A percentile compares a stretch with the other conserved stretches of the same genome.
Conservation (phyloP, 805 yeast species). For the Danielia oregonensis region DNA sequence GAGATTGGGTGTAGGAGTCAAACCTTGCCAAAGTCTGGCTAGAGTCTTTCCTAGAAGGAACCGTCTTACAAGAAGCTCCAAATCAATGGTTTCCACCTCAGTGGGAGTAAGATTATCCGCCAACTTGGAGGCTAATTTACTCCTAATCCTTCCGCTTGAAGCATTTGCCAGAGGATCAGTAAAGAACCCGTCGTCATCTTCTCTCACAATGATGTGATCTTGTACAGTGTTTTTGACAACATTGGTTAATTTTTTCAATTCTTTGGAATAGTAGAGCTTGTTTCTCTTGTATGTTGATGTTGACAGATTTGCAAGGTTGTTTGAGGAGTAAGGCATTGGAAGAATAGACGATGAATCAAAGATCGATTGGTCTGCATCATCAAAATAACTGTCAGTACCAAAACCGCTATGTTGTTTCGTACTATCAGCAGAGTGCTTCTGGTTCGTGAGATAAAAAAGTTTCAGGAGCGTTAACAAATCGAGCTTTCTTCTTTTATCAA, state of each 20-base stretch:
- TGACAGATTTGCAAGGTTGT: conserved; percentile 2
- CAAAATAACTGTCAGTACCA: conserved; percentile 9
- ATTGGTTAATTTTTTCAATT: conserved; percentile 50
- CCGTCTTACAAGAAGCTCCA: conserved; percentile 30
- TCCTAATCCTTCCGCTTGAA: conserved; percentile 28
- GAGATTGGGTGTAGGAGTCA: not conserved
- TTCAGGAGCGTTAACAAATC: conserved; percentile 52
- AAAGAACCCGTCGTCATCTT: conserved; percentile 14
- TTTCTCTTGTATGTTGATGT: conserved; percentile 21
- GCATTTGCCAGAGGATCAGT: conserved; percentile 13
- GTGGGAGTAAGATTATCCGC: conserved; percentile 32
- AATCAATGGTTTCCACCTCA: conserved; percentile 40
- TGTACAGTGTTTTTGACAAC: conserved; percentile 73
- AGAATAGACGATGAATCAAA: conserved; percentile 1
- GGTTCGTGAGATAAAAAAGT: conserved; percentile 33
- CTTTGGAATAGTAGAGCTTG: conserved; percentile 36
- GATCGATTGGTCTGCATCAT: conserved; percentile 8
- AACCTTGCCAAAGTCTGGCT: conserved; percentile 30
- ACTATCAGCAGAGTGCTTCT: conserved; percentile 23
- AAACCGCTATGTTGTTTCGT: conserved; percentile 8
- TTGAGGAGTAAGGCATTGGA: not conserved
- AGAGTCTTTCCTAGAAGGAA: conserved; percentile 33
- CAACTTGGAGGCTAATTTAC: conserved; percentile 29
- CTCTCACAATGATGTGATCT: conserved; percentile 40
- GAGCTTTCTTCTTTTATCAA: conserved; percentile 49